phyloP scores from a whole-genome alignment of 306 rosid genomes.

The Luffa aegyptiaca region DNA sequence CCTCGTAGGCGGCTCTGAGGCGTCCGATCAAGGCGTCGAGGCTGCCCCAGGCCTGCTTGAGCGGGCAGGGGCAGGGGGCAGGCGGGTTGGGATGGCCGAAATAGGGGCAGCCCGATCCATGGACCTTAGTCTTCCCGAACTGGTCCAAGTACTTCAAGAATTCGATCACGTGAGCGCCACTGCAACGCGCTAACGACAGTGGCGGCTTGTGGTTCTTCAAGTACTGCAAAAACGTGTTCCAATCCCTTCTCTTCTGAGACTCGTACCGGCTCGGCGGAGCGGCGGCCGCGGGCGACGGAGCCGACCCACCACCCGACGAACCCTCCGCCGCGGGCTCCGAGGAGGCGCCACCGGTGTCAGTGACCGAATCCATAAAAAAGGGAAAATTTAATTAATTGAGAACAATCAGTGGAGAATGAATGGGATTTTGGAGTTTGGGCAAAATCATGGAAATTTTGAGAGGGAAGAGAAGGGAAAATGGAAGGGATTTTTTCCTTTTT shows the following conservation, averaged over 20 bases:
- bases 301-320: slow-evolving; percentile 12
- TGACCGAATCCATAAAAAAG: slow-evolving; percentile 46
- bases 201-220: slow-evolving; percentile 93
- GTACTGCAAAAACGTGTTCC: slow-evolving; percentile 96
- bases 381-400: background rate
- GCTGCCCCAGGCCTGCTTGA: slow-evolving; percentile 91
- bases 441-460: background rate
- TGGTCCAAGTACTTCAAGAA: slow-evolving; percentile 85
- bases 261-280: slow-evolving; percentile 83
- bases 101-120: slow-evolving; percentile 58
- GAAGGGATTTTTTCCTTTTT: background rate
- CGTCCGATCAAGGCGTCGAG: slow-evolving; percentile 87
- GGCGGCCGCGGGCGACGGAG: slow-evolving; percentile 11
- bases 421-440: background rate
- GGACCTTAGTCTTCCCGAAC: slow-evolving; percentile 92
- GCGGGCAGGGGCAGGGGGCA: slow-evolving; percentile 70
- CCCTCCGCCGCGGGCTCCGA: slow-evolving; percentile 9
- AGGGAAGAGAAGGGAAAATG: background rate
- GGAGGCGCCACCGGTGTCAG: slow-evolving; percentile 21
- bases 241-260: slow-evolving; percentile 88
- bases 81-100: slow-evolving; percentile 86
- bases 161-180: slow-evolving; percentile 96
- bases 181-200: slow-evolving; percentile 71
- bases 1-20: slow-evolving; percentile 89
- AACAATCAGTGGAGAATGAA: too few species aligned